Evolutionary conservation across 441 rosid species (phyloP), one percentile per base, ranked within the genome.

Genomic region (Erodium chrysanthum): DNA sequence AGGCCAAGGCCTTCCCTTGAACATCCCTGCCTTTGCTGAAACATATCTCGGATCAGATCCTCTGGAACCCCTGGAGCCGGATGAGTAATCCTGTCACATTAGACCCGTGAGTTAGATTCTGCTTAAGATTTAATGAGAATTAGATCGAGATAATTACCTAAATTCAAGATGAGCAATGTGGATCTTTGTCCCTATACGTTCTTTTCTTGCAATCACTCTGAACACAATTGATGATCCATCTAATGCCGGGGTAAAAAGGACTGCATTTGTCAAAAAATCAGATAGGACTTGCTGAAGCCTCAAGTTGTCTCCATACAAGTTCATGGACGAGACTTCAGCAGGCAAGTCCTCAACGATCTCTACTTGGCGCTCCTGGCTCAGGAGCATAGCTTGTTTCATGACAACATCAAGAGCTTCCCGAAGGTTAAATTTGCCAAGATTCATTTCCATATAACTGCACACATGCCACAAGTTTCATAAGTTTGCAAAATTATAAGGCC

Each of bases 201-300:
- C 82, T 76, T 75, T 81, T 65, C 77, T 71, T 9, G 83, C 71
- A 40, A 73, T 71, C 35, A 83, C 85, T 73, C 78, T 84, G 71
- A 89, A 84, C 12, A 72, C 67, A 27, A 89, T 67, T 35, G 88
- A 78, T 23, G 85, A 81, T 64, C 81, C 91, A 67, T 83, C 83
- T 18, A 70, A 70, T 22, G 82, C 81, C 66, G 92, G 86, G 22
- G 94, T 76, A 77, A 91, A 87, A 37, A 81, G 67, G 73, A 89
- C 22, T 48, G 84, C 81, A 69, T 77, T 83, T 62, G 79, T 73
- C 66, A 91, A 74, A 64, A 85, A 86, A 75, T 85, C 87, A 9
- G 97, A 76, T 48, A 91, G 88, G 67, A 86, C 89, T 77, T 89
- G 96, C 74, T 89, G 96, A 75, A 91, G 89, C 82, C 96, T 84